Percentiles rank a stretch among this genome's conserved stretches.
Conservation (phyloP, 2,329 filamentous ascomycete species). For the Diaporthe sp. region DNA sequence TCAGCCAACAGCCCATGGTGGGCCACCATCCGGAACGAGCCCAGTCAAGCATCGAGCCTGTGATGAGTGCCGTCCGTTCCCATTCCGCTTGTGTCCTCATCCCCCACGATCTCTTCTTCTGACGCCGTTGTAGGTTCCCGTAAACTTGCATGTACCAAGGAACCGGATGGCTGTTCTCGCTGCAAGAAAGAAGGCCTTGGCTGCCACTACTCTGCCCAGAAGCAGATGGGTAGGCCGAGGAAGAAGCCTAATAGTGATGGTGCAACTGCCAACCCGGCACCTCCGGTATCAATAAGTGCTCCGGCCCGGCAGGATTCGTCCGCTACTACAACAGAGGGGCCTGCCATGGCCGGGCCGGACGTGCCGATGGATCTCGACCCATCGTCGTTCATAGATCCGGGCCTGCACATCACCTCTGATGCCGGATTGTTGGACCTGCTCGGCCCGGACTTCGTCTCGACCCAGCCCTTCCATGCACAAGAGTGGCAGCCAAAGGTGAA, state of each 20-base stretch:
- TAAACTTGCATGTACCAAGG: slow-evolving; percentile 74
- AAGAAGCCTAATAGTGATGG: slow-evolving; percentile 60
- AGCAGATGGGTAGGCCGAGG: slow-evolving; percentile 73
- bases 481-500: slow-evolving; percentile 26
- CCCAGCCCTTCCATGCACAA: slow-evolving; percentile 22
- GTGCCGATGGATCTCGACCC: slow-evolving; percentile 45
- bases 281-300: background rate
- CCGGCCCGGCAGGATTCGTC: slow-evolving; percentile 1
- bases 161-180: slow-evolving; percentile 67
- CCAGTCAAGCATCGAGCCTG: slow-evolving; percentile 67
- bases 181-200: slow-evolving; percentile 66
- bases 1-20: background rate
- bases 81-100: background rate
- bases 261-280: background rate
- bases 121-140: slow-evolving; percentile 58
- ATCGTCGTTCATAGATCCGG: slow-evolving; percentile 41
- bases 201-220: slow-evolving; percentile 73
- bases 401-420: slow-evolving; percentile 41
- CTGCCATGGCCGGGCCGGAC: background rate
- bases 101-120: slow-evolving; percentile 41
- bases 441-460: slow-evolving; percentile 39
- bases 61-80: slow-evolving; percentile 72
- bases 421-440: slow-evolving; percentile 50
- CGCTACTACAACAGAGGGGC: background rate
- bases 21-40: background rate